Percentiles rank a stretch among this genome's conserved stretches.
Conservation (phyloP, 2,329 filamentous ascomycete genomes). For the Pseudogymnoascus sp. region DNA sequence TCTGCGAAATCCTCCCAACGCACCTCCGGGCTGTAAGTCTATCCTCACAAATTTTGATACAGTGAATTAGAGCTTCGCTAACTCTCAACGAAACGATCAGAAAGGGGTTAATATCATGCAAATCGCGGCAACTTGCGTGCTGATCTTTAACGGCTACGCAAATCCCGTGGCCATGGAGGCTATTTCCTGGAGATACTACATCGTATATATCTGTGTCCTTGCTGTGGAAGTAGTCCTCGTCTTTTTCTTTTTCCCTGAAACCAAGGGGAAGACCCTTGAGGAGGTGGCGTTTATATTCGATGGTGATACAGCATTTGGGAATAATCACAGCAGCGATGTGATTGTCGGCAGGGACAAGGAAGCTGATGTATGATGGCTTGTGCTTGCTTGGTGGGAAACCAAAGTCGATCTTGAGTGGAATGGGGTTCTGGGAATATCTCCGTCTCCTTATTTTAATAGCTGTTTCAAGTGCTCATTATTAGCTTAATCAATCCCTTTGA, state of each 20-base stretch:
- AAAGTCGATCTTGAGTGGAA: not conserved
- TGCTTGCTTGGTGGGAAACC: not conserved
- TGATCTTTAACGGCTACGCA: slow-evolving; percentile 35
- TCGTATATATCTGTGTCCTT: slow-evolving; percentile 17
- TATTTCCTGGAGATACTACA: slow-evolving; percentile 29
- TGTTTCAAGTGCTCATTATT: not conserved
- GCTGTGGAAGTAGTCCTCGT: slow-evolving; percentile 11
- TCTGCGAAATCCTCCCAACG: not conserved
- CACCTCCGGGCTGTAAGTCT: not conserved
- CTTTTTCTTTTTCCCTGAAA: slow-evolving; percentile 18
- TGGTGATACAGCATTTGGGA: slow-evolving; percentile 13
- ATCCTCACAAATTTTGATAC: too few relatives aligned
- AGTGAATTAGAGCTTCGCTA: not conserved
- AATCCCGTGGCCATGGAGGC: slow-evolving; percentile 33
- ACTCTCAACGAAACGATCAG: not conserved
- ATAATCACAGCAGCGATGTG: not conserved
- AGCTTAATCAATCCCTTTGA: not conserved
- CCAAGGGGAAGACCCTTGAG: slow-evolving; percentile 16
- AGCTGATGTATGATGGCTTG: not conserved
- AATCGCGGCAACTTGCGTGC: slow-evolving; percentile 24
- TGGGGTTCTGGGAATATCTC: not conserved
- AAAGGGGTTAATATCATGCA: not conserved
- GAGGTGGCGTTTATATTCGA: slow-evolving; percentile 19
- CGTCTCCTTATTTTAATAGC: not conserved
- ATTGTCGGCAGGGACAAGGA: not conserved